These are phyloP conservation scores for Radiomyces spectabilis DNA, from an alignment of 192 early-diverging fungal genomes.

Conservation along the genomic window DNA sequence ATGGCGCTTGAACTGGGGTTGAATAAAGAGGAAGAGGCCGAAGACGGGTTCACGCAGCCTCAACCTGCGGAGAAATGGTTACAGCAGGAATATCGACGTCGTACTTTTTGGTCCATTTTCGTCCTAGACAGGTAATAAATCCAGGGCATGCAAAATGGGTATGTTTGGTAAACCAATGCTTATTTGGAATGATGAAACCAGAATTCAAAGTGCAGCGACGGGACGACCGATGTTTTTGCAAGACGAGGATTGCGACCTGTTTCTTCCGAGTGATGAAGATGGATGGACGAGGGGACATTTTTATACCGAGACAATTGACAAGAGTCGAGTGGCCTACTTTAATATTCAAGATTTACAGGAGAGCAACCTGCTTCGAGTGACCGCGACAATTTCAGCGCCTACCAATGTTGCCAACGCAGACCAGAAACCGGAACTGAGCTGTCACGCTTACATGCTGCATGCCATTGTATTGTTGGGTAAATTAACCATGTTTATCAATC, in stretches of 20 bases:
- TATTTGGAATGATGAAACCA: too few species aligned
- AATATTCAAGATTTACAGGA: slow-evolving; percentile 3
- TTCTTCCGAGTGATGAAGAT: slow-evolving; percentile 40
- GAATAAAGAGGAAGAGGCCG: slow-evolving; percentile 31
- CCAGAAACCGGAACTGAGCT: neutral
- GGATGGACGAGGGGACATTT: slow-evolving; percentile 33
- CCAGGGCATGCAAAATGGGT: too few species aligned
- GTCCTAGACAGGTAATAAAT: slow-evolving; percentile 38
- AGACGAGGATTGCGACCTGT: slow-evolving; percentile 37
- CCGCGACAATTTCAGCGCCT: too few species aligned
- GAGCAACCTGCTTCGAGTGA: slow-evolving; percentile 1
- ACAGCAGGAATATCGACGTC: slow-evolving; percentile 37
- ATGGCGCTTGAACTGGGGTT: slow-evolving; percentile 47
- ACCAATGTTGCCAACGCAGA: too few species aligned
- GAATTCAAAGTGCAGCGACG: slow-evolving; percentile 29
- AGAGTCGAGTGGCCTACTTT: neutral
- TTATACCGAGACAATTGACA: slow-evolving; percentile 16
- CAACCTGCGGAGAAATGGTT: slow-evolving; percentile 28
- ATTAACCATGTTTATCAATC: slow-evolving; percentile 37
- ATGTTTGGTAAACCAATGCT: too few species aligned
- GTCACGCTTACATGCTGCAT: slow-evolving; percentile 31
- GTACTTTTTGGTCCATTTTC: slow-evolving; percentile 47
- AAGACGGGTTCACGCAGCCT: neutral
- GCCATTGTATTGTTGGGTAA: slow-evolving; percentile 34
- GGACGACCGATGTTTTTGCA: slow-evolving; percentile 42